A percentile compares a stretch with the other conserved stretches of the same genome.
Evolutionary conservation across 1,284 basidiomycete species (phyloP).

Genomic region (Lignosus rhinocerotis): DNA sequence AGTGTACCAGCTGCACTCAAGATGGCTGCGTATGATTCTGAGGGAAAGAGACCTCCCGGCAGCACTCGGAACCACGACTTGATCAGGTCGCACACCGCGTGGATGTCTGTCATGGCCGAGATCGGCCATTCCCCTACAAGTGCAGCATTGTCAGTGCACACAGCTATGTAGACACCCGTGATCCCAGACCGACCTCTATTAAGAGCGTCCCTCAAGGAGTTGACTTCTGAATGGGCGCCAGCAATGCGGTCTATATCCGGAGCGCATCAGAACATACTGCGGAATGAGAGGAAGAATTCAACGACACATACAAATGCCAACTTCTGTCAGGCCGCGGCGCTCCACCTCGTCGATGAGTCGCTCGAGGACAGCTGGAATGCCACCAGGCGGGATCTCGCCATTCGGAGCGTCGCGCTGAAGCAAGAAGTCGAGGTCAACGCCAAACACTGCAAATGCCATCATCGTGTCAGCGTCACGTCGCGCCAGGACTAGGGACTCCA

Average conservation of each 20-base stretch:
- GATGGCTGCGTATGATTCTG: slow-evolving; percentile 64
- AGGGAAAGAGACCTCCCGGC: slow-evolving; percentile 76
- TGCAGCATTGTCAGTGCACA: not conserved
- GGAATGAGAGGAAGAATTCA: not conserved
- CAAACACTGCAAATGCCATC: slow-evolving; percentile 58
- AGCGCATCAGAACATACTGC: not conserved
- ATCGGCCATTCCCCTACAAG: slow-evolving; percentile 59
- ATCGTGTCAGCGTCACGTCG: not conserved
- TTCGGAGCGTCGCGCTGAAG: slow-evolving; percentile 62
- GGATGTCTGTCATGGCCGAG: slow-evolving; percentile 63
- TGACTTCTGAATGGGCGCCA: slow-evolving; percentile 73
- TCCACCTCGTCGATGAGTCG: slow-evolving; percentile 72
- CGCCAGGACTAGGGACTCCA: not conserved
- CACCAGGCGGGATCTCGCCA: slow-evolving; percentile 50
- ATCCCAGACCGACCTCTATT: slow-evolving; percentile 53
- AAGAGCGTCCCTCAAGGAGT: slow-evolving; percentile 67
- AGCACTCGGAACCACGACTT: slow-evolving; percentile 83
- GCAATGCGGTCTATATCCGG: slow-evolving; percentile 70
- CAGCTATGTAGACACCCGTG: not conserved
- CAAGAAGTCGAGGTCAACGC: slow-evolving; percentile 69
- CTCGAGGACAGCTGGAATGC: slow-evolving; percentile 65
- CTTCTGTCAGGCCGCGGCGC: slow-evolving; percentile 70
- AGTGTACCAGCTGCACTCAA: slow-evolving; percentile 67
- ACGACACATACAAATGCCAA: slow-evolving; percentile 70
- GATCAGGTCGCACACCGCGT: slow-evolving; percentile 78